Evolutionary conservation across 352 stramenopile genomes (phyloP).

Genomic region (Phytophthora sansomeana): DNA sequence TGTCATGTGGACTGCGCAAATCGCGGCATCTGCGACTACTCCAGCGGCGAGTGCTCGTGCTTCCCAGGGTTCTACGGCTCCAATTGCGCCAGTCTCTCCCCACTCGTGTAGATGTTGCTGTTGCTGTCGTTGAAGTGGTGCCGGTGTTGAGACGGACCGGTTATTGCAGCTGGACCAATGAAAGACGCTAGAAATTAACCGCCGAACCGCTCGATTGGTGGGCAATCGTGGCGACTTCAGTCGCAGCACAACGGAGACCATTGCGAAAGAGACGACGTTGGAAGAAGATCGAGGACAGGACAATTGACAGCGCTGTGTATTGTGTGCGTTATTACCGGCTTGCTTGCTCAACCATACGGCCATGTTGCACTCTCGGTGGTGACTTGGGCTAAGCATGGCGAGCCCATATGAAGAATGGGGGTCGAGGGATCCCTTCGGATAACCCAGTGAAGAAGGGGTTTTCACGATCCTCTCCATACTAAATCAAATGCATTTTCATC

Average conservation of each 20-base stretch:
- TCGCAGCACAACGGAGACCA: slow-evolving; percentile 1
- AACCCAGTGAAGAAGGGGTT: slow-evolving; percentile 48
- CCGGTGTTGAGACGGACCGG: slow-evolving; percentile 24
- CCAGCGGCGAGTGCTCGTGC: slow-evolving; percentile 68
- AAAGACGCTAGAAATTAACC: slow-evolving; percentile 21
- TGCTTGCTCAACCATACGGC: slow-evolving; percentile 35
- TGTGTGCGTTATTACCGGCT: slow-evolving; percentile 22
- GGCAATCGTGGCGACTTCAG: slow-evolving; percentile 12
- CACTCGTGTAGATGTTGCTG: slow-evolving; percentile 36
- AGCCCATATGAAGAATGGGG: slow-evolving; percentile 46
- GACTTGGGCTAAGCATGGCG: slow-evolving; percentile 36
- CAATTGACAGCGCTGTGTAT: not conserved
- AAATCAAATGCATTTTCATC: slow-evolving; percentile 21
- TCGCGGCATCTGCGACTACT: slow-evolving; percentile 78
- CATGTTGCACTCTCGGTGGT: slow-evolving; percentile 33
- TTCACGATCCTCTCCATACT: slow-evolving; percentile 54
- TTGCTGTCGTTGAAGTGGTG: slow-evolving; percentile 14
- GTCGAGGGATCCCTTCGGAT: slow-evolving; percentile 53
- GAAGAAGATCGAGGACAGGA: not conserved
- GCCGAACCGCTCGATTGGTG: slow-evolving; percentile 26
- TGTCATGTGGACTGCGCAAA: slow-evolving; percentile 87
- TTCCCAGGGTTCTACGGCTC: slow-evolving; percentile 83
- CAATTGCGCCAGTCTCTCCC: slow-evolving; percentile 77
- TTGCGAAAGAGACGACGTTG: slow-evolving; percentile 12
- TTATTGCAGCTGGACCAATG: slow-evolving; percentile 28